A percentile compares a stretch with the other conserved stretches of the same genome.
These are phyloP conservation scores for Solanum paucissectum DNA, from an alignment of 257 asterid genomes.

Conservation along the genomic window DNA sequence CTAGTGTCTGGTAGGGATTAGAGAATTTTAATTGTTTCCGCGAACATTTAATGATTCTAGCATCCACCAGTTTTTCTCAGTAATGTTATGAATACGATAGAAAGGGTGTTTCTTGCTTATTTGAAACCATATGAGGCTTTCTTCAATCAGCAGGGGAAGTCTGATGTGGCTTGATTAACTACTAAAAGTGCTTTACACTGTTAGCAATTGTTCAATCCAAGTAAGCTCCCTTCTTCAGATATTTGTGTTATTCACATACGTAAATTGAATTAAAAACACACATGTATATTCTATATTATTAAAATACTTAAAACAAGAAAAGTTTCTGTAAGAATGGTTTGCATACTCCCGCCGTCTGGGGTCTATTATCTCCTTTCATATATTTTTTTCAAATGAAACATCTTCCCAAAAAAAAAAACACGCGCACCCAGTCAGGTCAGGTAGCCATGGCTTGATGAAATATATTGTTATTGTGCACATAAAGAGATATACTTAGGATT, in stretches of 20 bases:
- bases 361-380: neutral
- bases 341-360: neutral
- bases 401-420: neutral
- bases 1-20: neutral
- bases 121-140: neutral
- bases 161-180: neutral
- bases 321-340: neutral
- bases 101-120: neutral
- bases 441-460: neutral
- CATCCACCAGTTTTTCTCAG: neutral
- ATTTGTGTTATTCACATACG: neutral
- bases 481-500: neutral
- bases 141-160: neutral
- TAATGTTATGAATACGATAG: neutral
- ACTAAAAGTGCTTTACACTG: neutral
- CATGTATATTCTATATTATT: neutral
- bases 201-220: neutral
- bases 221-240: neutral
- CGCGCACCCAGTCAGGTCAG: neutral
- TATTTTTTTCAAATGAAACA: neutral
- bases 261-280: neutral
- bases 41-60: neutral
- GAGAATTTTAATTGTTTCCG: neutral
- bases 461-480: neutral
- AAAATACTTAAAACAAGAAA: neutral